Evolutionary conservation across 192 early-diverging fungal genomes (phyloP), one percentile per base, ranked within the genome.

Genomic region (Coemansia furcata): DNA sequence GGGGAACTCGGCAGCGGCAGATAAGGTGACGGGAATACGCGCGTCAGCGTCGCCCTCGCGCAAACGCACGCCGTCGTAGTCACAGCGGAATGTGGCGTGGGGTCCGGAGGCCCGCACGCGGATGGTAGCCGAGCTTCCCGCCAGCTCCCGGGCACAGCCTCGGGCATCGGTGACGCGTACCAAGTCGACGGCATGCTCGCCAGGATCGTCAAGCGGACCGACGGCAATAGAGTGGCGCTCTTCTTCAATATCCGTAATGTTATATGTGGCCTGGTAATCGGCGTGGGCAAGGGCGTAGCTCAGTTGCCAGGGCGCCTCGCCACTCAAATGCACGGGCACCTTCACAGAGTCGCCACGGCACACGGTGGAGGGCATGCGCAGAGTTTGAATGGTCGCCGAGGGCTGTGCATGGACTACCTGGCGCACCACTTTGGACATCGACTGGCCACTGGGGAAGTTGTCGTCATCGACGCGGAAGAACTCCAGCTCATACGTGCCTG

Each of bases 221-320:
- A 84, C 50, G 3, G 29, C 58, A 32, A 84, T 60, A 3, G 67
- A 60, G 40, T 68, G 44, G 38, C 65, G 68, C 49, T 69, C 67
- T 5, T 73, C 67, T 0, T 35, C 32, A 35, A 84, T 75, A 9
- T 40, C 73, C 17, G 54, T 30, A 4, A 73, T 61, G 4, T 71
- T 76, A 29, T 47, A 30, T 2, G 67, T 30, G 3, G 37, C 58
- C 17, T 69, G 67, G 6, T 65, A 65, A 49, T 59, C 52, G 33
- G 69, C 73, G 52, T 83, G 64, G 0, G 72, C 68, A 4, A 83
- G 44, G 32, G 67, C 63, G 68, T 78, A 83, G 3, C 59, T 71
- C 39, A 88, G 71, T 47, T 82, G 67, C 79, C 77, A 89, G 5
- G 87, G 85, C 2, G 66, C 83, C 38, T 81, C 71, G 29, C 87